Evolutionary conservation across 2,329 filamentous ascomycete species (phyloP).

Genomic region (Aspergillus spinulosporus): DNA sequence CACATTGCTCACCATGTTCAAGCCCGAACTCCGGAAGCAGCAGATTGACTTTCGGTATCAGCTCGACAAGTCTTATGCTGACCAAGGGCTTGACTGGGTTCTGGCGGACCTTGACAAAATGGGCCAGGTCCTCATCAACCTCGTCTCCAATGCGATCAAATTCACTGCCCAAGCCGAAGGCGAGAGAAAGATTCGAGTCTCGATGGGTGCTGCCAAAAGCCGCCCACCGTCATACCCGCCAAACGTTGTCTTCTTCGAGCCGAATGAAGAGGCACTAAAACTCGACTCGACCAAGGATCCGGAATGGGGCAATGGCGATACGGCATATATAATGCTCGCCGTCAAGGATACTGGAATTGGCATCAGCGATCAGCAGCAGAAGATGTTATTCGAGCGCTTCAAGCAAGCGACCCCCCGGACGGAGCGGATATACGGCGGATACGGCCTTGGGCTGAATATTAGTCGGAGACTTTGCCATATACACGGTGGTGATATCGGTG

Average conservation of each 20-base stretch:
- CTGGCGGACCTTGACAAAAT: slow-evolving; percentile 71
- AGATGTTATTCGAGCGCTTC: slow-evolving; percentile 74
- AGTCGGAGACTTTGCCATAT: slow-evolving; percentile 76
- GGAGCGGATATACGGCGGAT: slow-evolving; percentile 76
- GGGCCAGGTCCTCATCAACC: slow-evolving; percentile 76
- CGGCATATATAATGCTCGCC: slow-evolving; percentile 68
- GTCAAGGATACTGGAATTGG: slow-evolving; percentile 78
- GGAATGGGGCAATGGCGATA: slow-evolving; percentile 59
- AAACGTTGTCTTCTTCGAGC: slow-evolving; percentile 37
- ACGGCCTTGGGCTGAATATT: slow-evolving; percentile 76
- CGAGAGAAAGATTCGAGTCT: slow-evolving; percentile 49
- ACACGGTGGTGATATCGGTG: slow-evolving; percentile 77
- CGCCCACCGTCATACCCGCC: slow-evolving; percentile 47
- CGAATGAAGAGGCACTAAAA: slow-evolving; percentile 20
- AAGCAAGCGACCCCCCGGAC: slow-evolving; percentile 74
- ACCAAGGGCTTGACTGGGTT: slow-evolving; percentile 64
- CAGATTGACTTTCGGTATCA: slow-evolving; percentile 67
- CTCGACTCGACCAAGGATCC: slow-evolving; percentile 39
- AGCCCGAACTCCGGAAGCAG: slow-evolving; percentile 69
- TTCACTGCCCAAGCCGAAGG: slow-evolving; percentile 57
- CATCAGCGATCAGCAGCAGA: slow-evolving; percentile 69
- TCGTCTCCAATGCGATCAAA: slow-evolving; percentile 79
- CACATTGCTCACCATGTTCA: slow-evolving; percentile 73
- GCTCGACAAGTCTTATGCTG: slow-evolving; percentile 62
- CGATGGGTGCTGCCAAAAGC: slow-evolving; percentile 51